Evolutionary conservation across 805 yeast species (phyloP).

Genomic region (Metschnikowia cubensis): DNA sequence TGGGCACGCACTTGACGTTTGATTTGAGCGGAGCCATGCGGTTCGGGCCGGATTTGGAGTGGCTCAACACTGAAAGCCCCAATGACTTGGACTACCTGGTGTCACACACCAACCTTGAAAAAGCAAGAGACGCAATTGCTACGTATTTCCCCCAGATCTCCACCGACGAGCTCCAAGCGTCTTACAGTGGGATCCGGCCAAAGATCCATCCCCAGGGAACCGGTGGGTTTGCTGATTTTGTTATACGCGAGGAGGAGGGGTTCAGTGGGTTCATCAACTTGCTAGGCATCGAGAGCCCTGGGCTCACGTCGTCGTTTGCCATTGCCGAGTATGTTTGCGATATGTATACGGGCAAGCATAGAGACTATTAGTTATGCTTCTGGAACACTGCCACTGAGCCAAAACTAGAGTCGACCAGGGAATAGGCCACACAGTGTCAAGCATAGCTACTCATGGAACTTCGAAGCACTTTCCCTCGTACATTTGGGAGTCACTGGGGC

Average conservation of each 20-base stretch:
- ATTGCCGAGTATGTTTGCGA: slow-evolving; percentile 67
- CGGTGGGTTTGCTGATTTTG: slow-evolving; percentile 61
- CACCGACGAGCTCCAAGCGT: slow-evolving; percentile 50
- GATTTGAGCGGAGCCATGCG: slow-evolving; percentile 74
- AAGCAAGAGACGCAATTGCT: slow-evolving; percentile 55
- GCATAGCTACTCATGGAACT: too few relatives aligned
- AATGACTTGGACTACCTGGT: slow-evolving; percentile 45
- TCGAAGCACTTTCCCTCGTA: too few relatives aligned
- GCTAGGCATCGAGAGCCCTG: slow-evolving; percentile 87
- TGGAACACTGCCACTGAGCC: too few relatives aligned
- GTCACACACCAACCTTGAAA: slow-evolving; percentile 43
- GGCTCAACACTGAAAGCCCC: slow-evolving; percentile 48
- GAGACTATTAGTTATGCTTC: background rate
- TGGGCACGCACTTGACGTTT: slow-evolving; percentile 85
- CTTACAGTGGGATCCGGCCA: slow-evolving; percentile 83
- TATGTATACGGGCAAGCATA: slow-evolving; percentile 14
- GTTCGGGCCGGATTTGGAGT: slow-evolving; percentile 89
- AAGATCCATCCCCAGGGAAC: slow-evolving; percentile 51
- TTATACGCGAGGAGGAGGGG: slow-evolving; percentile 56
- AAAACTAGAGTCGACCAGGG: too few relatives aligned
- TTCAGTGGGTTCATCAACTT: slow-evolving; percentile 76
- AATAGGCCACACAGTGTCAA: background rate
- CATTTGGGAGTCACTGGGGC: too few relatives aligned
- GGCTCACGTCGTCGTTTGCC: slow-evolving; percentile 78
- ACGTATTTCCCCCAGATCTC: slow-evolving; percentile 62